Base-by-base conservation (phyloP, 805 yeast genomes). In the Starmerella cellae region DNA sequence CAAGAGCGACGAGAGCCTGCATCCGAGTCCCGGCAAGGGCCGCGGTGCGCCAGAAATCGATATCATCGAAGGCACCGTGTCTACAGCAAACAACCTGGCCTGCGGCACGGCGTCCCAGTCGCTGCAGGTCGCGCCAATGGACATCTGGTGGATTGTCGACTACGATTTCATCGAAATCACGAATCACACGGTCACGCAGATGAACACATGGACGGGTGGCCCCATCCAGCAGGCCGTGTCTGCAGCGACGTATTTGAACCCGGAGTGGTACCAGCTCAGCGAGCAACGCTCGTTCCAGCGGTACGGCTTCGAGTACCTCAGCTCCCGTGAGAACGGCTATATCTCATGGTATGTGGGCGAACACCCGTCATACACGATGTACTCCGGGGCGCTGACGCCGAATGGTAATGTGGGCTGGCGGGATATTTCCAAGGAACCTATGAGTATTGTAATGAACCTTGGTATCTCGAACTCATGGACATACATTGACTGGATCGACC, bases 41-140 rank as follows among this genome's bases (percentile, higher is more conserved):
- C 75, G 97, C 61, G 95, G 95, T 41, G 94, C 95, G 0, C 95
- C 95, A 9, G 96, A 85, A 68, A 83, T 88, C 53, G 97, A 88
- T 74, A 75, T 78, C 35, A 60, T 88, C 40, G 97, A 88, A 71
- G 95, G 79, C 49, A 85, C 83, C 51, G 73, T 75, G 21, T 37
- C 32, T 24, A 40, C 48, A 4, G 41, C 43, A 3, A 2, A 22
- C 10, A 77, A 75, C 48, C 28, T 35, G 2, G 40, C 48, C 14
- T 45, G 42, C 23, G 51, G 58, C 27, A 65, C 62, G 13, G 95
- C 87, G 1, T 83, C 96, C 3, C 98, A 88, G 62, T 84, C 96
- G 3, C 62, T 79, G 57, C 97, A 88, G 67, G 65, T 84, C 48
- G 97, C 96, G 16, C 97, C 97, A 9, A 75, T 75, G 58, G 97